Evolutionary conservation across 2,329 filamentous ascomycete species (phyloP).

Genomic region (Aspergillus amoenus): DNA sequence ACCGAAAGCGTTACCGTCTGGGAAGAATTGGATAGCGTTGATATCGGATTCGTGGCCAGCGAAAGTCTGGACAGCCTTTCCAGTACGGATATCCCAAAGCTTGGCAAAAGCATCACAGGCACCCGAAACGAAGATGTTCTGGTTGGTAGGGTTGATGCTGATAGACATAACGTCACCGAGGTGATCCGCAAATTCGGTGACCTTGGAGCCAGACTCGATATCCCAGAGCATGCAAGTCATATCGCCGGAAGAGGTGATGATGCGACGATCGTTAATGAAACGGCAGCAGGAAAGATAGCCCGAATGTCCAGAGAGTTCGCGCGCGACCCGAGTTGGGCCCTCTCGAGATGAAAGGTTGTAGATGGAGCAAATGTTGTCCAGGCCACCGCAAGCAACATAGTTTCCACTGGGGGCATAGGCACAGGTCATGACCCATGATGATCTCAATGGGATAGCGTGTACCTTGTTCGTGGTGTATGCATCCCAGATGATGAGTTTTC

Average conservation of each 20-base stretch:
- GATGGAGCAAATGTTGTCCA: conserved; percentile 99
- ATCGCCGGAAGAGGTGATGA: conserved; percentile 95
- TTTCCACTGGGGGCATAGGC: conserved; percentile 98
- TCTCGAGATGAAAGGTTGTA: conserved; percentile 98
- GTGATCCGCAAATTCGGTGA: conserved; percentile 97
- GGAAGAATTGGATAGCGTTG: conserved; percentile 99
- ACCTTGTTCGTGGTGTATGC: conserved; percentile 99
- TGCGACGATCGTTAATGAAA: conserved; percentile 97
- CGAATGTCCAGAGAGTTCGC: conserved; percentile 93
- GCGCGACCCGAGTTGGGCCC: conserved; percentile 92
- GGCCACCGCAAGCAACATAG: conserved; percentile 95
- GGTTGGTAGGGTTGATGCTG: conserved; percentile 98
- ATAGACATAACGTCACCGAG: conserved; percentile 99
- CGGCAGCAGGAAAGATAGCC: conserved; percentile 98
- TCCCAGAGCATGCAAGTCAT: conserved; percentile 99
- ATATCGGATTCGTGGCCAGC: conserved; percentile 98
- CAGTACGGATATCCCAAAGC: conserved; percentile 96
- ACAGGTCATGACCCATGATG: conserved; percentile 99
- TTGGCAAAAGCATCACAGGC: conserved; percentile 98
- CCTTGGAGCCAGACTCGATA: conserved; percentile 94
- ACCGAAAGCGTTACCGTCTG: conserved; percentile 96
- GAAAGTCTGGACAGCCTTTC: conserved; percentile 98
- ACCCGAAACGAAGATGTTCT: conserved; percentile 99
- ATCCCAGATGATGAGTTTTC: conserved; percentile 99
- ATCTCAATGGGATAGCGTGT: conserved; percentile 93